phyloP scores from a whole-genome alignment of 345 rosid species.

The Eucalyptus caleyi region DNA sequence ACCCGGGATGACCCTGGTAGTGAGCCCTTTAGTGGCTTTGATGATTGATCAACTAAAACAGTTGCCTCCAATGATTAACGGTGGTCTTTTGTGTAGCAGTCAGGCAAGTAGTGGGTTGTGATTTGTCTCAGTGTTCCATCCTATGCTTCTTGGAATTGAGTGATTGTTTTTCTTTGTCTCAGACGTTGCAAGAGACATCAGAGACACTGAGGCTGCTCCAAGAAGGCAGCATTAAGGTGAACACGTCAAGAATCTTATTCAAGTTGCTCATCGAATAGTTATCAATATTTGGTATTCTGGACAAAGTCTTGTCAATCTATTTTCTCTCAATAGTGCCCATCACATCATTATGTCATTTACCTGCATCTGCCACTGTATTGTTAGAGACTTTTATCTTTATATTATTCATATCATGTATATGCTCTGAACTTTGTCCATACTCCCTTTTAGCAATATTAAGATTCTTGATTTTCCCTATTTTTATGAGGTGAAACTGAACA shows the following conservation, averaged over 20 bases:
- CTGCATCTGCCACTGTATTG: neutral
- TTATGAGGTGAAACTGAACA: neutral
- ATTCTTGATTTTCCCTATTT: neutral
- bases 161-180: neutral
- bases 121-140: neutral
- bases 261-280: neutral
- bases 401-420: neutral
- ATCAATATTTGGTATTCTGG: neutral
- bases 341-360: neutral
- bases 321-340: neutral
- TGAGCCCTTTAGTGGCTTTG: slow-evolving; percentile 72
- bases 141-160: neutral
- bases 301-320: neutral
- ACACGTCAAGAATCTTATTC: neutral
- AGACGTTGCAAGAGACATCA: slow-evolving; percentile 71
- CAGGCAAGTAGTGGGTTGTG: slow-evolving; percentile 30
- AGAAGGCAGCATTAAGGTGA: slow-evolving; percentile 71
- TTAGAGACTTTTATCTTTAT: neutral
- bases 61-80: slow-evolving; percentile 54
- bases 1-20: slow-evolving; percentile 65
- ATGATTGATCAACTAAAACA: slow-evolving; percentile 95
- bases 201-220: slow-evolving; percentile 54
- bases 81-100: slow-evolving; percentile 70
- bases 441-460: neutral
- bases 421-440: neutral